Evolutionary conservation across 192 early-diverging fungal genomes (phyloP).

Genomic region (Linnemannia elongata): DNA sequence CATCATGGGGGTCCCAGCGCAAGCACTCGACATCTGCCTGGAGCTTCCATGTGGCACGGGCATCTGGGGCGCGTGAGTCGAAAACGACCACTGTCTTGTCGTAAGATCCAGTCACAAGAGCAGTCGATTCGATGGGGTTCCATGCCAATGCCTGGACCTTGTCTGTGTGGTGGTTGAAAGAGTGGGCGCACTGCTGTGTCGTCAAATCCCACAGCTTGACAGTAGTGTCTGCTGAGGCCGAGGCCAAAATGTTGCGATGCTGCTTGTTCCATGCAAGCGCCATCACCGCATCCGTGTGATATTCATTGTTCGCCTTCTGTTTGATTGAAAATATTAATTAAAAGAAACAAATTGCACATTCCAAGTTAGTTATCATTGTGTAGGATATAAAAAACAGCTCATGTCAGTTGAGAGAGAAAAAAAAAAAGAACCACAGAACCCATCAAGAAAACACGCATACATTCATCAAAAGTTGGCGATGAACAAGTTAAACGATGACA

Average conservation of each 20-base stretch:
- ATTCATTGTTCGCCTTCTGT: conserved; percentile 75
- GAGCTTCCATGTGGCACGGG: conserved; percentile 77
- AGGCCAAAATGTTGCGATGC: conserved; percentile 82
- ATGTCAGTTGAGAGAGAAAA: no score
- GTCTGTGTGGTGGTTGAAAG: conserved; percentile 87
- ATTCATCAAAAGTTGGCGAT: no score
- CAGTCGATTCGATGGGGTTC: conserved; percentile 90
- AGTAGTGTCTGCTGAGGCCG: conserved; percentile 96
- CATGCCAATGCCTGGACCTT: conserved; percentile 94
- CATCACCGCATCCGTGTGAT: conserved; percentile 97
- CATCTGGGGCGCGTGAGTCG: conserved; percentile 89
- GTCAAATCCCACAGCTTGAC: conserved; percentile 98
- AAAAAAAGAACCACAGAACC: no score
- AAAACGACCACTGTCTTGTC: conserved; percentile 90
- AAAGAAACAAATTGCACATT: no score
- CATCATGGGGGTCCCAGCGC: conserved; percentile 91
- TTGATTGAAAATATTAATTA: no score
- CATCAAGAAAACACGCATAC: no score
- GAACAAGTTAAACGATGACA: neutral
- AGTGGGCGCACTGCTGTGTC: conserved; percentile 77
- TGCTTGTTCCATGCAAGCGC: conserved; percentile 92
- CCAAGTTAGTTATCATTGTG: no score
- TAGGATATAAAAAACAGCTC: no score
- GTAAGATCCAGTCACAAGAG: conserved; percentile 92
- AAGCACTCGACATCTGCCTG: conserved; percentile 92